Percentiles rank a stretch among this genome's conserved stretches.
Evolutionary conservation across 2,329 filamentous ascomycete species (phyloP).

Genomic region (Fusarium tricinctum): DNA sequence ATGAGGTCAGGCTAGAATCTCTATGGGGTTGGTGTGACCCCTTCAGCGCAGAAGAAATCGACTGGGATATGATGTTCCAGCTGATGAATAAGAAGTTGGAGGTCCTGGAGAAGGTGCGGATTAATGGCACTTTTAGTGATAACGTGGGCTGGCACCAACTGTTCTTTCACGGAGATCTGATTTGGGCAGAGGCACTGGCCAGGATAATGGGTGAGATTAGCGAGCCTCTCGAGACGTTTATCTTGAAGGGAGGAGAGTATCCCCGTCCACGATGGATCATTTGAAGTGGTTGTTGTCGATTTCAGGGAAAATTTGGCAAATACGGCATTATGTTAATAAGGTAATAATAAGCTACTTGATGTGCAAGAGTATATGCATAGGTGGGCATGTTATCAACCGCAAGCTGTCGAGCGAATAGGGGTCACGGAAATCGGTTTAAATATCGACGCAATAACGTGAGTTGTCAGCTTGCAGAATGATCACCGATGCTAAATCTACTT

Average conservation of each 20-base stretch:
- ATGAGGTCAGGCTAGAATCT: constrained; percentile 21
- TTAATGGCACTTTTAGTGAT: constrained; percentile 30
- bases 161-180: constrained; percentile 14
- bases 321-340: background rate
- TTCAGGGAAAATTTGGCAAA: too few species aligned
- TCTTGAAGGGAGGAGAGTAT: constrained; percentile 40
- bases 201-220: constrained; percentile 15
- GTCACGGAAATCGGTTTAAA: background rate
- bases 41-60: constrained; percentile 10
- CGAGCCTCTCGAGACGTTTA: constrained; percentile 29
- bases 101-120: constrained; percentile 18
- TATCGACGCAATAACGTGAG: background rate
- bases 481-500: background rate
- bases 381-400: too few species aligned
- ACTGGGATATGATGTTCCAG: constrained; percentile 40
- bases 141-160: constrained; percentile 34
- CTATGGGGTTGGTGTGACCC: constrained; percentile 26
- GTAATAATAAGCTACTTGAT: background rate
- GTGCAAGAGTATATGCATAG: background rate
- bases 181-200: background rate
- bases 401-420: too few species aligned
- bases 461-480: background rate
- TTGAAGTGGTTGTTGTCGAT: background rate
- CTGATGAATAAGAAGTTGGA: constrained; percentile 24
- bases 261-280: constrained; percentile 30